Percentiles rank a stretch among this genome's conserved stretches.
phyloP scores from a whole-genome alignment of 1,284 basidiomycete genomes.

The Irpex rosettiformis region DNA sequence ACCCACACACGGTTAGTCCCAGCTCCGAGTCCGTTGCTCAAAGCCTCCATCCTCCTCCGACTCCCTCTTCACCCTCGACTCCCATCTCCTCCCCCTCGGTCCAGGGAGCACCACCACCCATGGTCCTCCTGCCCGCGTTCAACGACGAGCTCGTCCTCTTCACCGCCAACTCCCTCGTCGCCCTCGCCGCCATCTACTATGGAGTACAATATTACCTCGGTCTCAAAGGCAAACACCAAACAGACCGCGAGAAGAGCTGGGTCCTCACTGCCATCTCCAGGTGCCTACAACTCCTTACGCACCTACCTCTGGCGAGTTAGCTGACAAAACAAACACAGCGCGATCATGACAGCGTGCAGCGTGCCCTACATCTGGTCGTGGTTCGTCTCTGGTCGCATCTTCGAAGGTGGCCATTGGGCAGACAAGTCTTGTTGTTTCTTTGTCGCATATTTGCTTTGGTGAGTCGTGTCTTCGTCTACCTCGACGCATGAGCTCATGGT shows the following conservation, averaged over 20 bases:
- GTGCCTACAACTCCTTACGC: too few relatives aligned
- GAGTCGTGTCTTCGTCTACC: neutral
- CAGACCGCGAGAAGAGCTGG: conserved; percentile 12
- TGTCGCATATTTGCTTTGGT: conserved; percentile 10
- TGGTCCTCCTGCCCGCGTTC: too few relatives aligned
- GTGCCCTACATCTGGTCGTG: conserved; percentile 8
- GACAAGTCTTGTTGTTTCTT: conserved; percentile 12
- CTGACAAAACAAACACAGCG: too few relatives aligned
- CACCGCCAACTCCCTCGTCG: conserved; percentile 1
- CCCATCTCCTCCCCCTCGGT: neutral
- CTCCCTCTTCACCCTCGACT: neutral
- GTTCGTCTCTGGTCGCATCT: conserved; percentile 1
- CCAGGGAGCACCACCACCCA: too few relatives aligned
- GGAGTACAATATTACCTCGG: neutral
- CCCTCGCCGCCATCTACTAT: conserved; percentile 7
- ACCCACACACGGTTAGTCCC: neutral
- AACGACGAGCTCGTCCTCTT: conserved; percentile 2
- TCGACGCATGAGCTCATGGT: neutral
- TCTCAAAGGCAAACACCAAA: neutral
- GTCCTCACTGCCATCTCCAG: conserved; percentile 12
- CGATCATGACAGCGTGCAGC: conserved; percentile 8
- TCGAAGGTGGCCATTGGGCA: neutral
- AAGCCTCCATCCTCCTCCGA: neutral
- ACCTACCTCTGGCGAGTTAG: too few relatives aligned
- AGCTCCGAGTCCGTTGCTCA: neutral